phyloP scores from a whole-genome alignment of 805 yeast species.

The Cyberlindnera veronae region DNA sequence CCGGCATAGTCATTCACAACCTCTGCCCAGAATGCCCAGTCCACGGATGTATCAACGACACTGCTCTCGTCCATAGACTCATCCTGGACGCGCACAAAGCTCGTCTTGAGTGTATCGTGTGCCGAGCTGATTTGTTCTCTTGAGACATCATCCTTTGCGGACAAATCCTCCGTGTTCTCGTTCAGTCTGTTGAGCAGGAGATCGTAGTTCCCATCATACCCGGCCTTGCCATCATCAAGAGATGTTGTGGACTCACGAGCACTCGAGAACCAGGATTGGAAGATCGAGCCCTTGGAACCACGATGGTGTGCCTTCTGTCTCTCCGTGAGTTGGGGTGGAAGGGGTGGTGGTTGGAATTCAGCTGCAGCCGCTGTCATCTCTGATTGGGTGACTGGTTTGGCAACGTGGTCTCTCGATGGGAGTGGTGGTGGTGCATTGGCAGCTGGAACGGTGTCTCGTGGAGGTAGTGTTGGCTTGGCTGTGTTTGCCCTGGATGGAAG shows the following conservation, averaged over 20 bases:
- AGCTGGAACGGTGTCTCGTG: constrained; percentile 16
- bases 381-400: constrained; percentile 22
- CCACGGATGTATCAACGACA: too few species aligned
- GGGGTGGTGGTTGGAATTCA: constrained; percentile 27
- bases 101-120: constrained; percentile 37
- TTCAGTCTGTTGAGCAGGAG: constrained; percentile 57
- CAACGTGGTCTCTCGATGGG: constrained; percentile 33
- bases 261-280: constrained; percentile 25
- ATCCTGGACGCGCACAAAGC: constrained; percentile 13
- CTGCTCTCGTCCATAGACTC: background rate
- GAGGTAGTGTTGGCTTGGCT: constrained; percentile 19
- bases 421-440: constrained; percentile 29
- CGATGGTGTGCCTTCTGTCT: constrained; percentile 25
- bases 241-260: constrained; percentile 13
- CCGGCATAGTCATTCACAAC: constrained; percentile 74
- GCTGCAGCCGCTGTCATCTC: constrained; percentile 25
- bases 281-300: constrained; percentile 10
- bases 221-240: constrained; percentile 18
- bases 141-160: constrained; percentile 45
- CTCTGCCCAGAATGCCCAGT: constrained; percentile 86
- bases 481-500: constrained; percentile 1
- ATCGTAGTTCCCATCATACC: constrained; percentile 45
- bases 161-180: constrained; percentile 50
- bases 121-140: constrained; percentile 51
- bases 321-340: constrained; percentile 25